Conservation (phyloP, 73 alveolate genomes). For the Tetrahymena malaccensis region DNA sequence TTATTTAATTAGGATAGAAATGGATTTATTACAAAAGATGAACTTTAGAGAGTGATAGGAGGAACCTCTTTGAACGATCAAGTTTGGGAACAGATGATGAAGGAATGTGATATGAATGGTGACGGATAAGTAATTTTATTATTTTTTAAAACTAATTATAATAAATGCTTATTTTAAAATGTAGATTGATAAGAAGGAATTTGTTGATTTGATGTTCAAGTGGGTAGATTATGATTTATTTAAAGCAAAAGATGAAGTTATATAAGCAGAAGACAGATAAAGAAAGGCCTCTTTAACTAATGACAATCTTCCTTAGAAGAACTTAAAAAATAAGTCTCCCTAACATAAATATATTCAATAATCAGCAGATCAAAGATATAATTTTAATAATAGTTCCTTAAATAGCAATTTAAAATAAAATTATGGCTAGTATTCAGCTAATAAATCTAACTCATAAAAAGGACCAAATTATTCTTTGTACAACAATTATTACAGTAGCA, state of each 20-base stretch:
- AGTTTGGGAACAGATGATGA: neutral
- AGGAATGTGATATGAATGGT: neutral
- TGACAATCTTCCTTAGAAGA: too few relatives aligned
- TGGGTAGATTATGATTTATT: neutral
- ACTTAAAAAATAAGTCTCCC: neutral
- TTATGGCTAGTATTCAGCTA: too few relatives aligned
- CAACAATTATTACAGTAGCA: too few relatives aligned
- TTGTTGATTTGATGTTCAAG: neutral
- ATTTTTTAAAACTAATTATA: neutral
- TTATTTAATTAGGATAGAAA: neutral
- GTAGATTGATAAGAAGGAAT: neutral
- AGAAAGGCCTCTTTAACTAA: neutral
- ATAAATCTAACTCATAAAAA: neutral
- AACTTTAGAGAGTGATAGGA: neutral
- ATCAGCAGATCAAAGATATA: too few relatives aligned
- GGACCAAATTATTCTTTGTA: neutral
- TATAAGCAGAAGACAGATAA: neutral
- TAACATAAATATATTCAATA: too few relatives aligned
- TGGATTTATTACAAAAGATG: neutral
- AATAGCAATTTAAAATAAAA: too few relatives aligned
- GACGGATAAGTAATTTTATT: neutral
- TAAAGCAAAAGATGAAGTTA: neutral
- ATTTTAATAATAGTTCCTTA: too few relatives aligned
- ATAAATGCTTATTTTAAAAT: neutral
- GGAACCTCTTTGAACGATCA: neutral